Base-by-base conservation (phyloP, 371 early-diverging fungal genomes). In the Mortierella sp. region DNA sequence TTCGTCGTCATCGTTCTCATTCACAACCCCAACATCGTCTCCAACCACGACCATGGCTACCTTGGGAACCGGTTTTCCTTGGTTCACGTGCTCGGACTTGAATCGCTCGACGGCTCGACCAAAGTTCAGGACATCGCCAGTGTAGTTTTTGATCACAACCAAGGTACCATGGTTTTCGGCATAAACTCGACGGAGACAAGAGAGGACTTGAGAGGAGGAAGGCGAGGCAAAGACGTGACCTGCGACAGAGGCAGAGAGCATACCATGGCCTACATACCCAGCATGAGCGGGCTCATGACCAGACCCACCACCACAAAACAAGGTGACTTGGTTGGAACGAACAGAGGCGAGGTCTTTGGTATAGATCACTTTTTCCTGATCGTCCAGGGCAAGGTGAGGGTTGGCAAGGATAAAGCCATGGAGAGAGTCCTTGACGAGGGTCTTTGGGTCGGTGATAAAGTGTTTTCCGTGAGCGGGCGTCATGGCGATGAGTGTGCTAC, bases 221-320 rank as follows among this genome's bases (percentile, higher is more conserved):
- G 95, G 95, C 11, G 94, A 94, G 0, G 95, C 94, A 84, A 95
- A 95, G 15, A 94, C 89, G 70, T 90, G 90, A 16, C 95, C 96
- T n/a, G 88, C 88, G 5, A 95, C 94, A 1, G 92, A 92, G 3
- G 92, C 94, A 0, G 90, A 83, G 23, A 95, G 85, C 86, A 92
- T 86, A 12, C 89, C 89, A 7, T 83, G 79, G 30, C 94, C 95
- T 4, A 95, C 91, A 61, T 86, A 92, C 1, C 93, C 94, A 16
- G 90, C 88, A 66, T 91, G 93, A 2, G 93, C 85, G 7, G 95
- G 95, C 76, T 95, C 96, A 81, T 95, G 96, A 23, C 96, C 95
- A 51, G 90, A 66, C 7, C 71, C 74, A 59, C 95, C 95, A 30
- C 95, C 95, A 64, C 92, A 90, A 56, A 95, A 82, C 16, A 95